Percentiles rank a stretch among this genome's conserved stretches.
Evolutionary conservation across 139 green algal genomes (phyloP).

Genomic region (Coelastrella sp.): DNA sequence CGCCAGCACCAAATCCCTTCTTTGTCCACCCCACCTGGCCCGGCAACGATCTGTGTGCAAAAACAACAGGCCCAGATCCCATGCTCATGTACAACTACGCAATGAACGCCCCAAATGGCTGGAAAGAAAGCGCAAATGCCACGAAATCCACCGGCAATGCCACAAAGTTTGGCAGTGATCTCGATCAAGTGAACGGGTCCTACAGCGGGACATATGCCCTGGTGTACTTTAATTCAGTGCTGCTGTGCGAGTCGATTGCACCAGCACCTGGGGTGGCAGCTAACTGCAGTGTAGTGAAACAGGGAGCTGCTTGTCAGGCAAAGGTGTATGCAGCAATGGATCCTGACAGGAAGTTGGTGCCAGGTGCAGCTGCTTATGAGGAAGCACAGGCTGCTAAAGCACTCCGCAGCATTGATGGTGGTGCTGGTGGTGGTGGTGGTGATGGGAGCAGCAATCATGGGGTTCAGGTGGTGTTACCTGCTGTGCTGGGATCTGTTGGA

Average conservation of each 20-base stretch:
- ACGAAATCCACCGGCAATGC: background rate
- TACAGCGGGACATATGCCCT: background rate
- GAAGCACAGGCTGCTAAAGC: background rate
- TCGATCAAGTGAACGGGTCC: background rate
- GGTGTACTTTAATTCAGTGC: background rate
- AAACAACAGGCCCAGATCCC: background rate
- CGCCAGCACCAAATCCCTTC: background rate
- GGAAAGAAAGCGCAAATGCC: background rate
- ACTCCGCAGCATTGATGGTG: background rate
- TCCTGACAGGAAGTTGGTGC: background rate
- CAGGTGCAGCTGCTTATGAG: background rate
- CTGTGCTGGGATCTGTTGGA: background rate
- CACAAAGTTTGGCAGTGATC: background rate
- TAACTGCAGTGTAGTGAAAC: background rate
- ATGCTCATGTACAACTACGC: background rate
- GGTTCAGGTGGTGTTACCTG: background rate
- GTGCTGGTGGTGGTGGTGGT: background rate
- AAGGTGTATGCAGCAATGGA: background rate
- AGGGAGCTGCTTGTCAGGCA: background rate
- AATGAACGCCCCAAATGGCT: background rate
- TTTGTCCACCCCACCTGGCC: background rate
- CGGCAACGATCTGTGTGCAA: background rate
- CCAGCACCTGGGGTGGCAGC: background rate
- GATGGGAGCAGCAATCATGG: background rate
- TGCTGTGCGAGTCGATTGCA: background rate